A percentile compares a stretch with the other conserved stretches of the same genome.
Conservation (phyloP, 768 basidiomycete genomes). For the Pulveroboletus frians region DNA sequence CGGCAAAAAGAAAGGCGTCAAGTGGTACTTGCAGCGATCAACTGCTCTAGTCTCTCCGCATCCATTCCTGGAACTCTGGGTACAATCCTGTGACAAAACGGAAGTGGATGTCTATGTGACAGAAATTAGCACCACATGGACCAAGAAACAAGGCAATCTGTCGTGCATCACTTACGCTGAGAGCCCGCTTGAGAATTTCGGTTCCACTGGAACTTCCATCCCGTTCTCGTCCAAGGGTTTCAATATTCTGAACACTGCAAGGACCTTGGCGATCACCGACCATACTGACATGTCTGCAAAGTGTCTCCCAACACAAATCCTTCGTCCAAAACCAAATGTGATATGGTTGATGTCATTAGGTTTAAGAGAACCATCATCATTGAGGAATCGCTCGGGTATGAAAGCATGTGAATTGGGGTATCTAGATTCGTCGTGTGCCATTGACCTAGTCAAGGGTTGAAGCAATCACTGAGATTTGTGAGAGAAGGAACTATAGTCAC, state of each 20-base stretch:
- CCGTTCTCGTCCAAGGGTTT: constrained; percentile 9
- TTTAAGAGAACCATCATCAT: constrained; percentile 18
- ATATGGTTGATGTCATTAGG: constrained; percentile 2
- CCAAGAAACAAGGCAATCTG: too few relatives aligned
- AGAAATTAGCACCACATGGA: background rate
- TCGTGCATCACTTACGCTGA: background rate
- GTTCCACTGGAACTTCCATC: constrained; percentile 3
- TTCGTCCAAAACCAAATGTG: constrained; percentile 24
- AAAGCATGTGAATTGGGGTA: constrained; percentile 35
- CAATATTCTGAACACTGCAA: constrained; percentile 12
- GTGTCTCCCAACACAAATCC: constrained; percentile 19
- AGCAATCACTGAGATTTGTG: background rate
- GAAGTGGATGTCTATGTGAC: background rate
- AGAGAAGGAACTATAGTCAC: background rate
- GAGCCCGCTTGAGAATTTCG: background rate
- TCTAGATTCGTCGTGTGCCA: constrained; percentile 22
- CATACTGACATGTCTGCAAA: constrained; percentile 17
- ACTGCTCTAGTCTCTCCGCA: background rate
- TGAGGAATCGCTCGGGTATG: constrained; percentile 36
- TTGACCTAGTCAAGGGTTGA: constrained; percentile 4
- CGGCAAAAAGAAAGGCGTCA: too few relatives aligned
- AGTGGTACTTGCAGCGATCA: background rate
- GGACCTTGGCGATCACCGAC: constrained; percentile 5
- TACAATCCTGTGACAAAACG: background rate
- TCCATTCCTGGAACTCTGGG: constrained; percentile 1